Conservation (phyloP, 1,139 yeast genomes). For the Candida sojae region DNA sequence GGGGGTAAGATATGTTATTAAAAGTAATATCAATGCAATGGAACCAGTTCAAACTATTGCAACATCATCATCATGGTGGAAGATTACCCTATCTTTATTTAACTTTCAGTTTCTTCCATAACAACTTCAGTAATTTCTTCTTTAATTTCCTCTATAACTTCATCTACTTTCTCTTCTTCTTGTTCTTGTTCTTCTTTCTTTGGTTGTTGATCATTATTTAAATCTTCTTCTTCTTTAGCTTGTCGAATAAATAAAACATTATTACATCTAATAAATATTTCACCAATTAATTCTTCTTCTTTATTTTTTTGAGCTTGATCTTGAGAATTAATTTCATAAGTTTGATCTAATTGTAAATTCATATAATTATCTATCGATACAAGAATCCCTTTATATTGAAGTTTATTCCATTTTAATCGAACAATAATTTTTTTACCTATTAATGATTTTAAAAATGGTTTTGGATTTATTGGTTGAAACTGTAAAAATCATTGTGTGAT, state of each 20-base stretch:
- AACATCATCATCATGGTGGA: too few relatives aligned
- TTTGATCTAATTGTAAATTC: constrained; percentile 77
- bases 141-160: background rate
- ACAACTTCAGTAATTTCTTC: constrained; percentile 4
- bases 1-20: too few relatives aligned
- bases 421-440: constrained; percentile 73
- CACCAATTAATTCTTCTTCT: constrained; percentile 68
- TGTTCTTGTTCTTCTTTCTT: constrained; percentile 18
- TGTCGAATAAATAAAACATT: constrained; percentile 71
- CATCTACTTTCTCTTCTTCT: constrained; percentile 8
- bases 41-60: too few relatives aligned
- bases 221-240: constrained; percentile 11
- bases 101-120: constrained; percentile 1
- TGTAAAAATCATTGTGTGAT: constrained; percentile 13
- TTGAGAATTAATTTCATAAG: constrained; percentile 54
- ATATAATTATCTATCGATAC: constrained; percentile 88
- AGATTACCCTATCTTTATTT: background rate
- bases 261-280: constrained; percentile 83
- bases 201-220: background rate
- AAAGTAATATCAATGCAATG: too few relatives aligned
- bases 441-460: constrained; percentile 81
- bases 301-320: constrained; percentile 37
- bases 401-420: constrained; percentile 87
- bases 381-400: constrained; percentile 86
- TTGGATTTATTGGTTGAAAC: constrained; percentile 85